These are phyloP conservation scores for Pythium volutum DNA, from an alignment of 352 stramenopile genomes.

Conservation along the genomic window DNA sequence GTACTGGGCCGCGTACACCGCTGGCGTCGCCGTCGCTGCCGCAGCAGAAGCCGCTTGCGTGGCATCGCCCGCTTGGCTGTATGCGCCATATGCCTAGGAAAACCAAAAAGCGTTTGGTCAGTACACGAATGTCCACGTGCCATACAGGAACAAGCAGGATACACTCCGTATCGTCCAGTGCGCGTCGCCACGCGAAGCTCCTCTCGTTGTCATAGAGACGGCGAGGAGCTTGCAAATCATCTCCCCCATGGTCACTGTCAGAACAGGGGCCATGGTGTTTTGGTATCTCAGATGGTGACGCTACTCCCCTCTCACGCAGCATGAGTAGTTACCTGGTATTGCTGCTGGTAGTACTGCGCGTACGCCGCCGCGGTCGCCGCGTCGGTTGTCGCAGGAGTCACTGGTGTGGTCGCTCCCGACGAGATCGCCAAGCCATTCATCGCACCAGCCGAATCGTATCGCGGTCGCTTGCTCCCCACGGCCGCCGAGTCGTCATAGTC, in stretches of 20 bases:
- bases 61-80: constrained; percentile 35
- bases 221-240: not conserved
- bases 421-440: constrained; percentile 10
- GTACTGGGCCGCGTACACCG: constrained; percentile 62
- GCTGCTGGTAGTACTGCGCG: constrained; percentile 68
- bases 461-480: constrained; percentile 51
- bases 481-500: constrained; percentile 33
- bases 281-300: constrained; percentile 17
- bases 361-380: constrained; percentile 31
- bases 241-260: constrained; percentile 19
- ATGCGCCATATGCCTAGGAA: constrained; percentile 55
- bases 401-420: constrained; percentile 17
- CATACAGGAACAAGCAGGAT: constrained; percentile 8
- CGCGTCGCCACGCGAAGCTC: constrained; percentile 18
- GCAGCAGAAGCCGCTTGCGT: constrained; percentile 12
- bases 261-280: constrained; percentile 13
- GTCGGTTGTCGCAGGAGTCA: constrained; percentile 24
- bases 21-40: constrained; percentile 14
- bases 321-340: constrained; percentile 67
- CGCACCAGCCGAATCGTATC: constrained; percentile 33
- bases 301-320: constrained; percentile 12
- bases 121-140: not conserved
- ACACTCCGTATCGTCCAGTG: constrained; percentile 22
- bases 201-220: not conserved
- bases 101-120: constrained; percentile 6